Percentiles rank a stretch among this genome's conserved stretches.
Conservation (phyloP, 73 alveolate species). For the Blepharisma stoltei region DNA sequence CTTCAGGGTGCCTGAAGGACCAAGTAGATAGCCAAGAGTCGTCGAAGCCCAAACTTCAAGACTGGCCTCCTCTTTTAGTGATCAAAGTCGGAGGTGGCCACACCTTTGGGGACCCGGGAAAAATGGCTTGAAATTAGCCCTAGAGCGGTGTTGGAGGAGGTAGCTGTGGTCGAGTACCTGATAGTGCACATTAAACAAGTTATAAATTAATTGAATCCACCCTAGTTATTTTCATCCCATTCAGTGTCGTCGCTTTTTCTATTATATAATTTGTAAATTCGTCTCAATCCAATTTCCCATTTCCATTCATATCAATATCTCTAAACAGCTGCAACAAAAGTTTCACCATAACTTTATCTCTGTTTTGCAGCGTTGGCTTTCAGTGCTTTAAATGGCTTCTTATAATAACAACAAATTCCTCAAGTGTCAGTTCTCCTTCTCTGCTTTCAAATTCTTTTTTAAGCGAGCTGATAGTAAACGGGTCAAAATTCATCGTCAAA, state of each 20-base stretch:
- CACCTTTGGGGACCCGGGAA: too few relatives aligned
- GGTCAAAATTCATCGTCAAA: conserved; percentile 76
- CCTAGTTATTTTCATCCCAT: conserved; percentile 50
- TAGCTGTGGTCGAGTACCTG: too few relatives aligned
- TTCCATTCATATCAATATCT: conserved; percentile 74
- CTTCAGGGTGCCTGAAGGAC: too few relatives aligned
- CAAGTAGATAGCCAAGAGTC: too few relatives aligned
- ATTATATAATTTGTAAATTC: conserved; percentile 76
- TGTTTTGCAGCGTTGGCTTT: conserved; percentile 62
- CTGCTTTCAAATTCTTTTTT: conserved; percentile 62
- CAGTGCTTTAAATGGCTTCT: conserved; percentile 70
- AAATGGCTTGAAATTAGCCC: too few relatives aligned
- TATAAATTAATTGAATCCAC: conserved; percentile 70
- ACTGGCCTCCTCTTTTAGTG: too few relatives aligned
- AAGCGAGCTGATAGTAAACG: conserved; percentile 69
- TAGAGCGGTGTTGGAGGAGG: too few relatives aligned
- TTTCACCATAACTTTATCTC: conserved; percentile 60
- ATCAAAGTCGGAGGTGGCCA: too few relatives aligned
- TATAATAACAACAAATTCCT: conserved; percentile 59
- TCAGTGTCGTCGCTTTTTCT: conserved; percentile 70
- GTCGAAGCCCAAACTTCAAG: too few relatives aligned
- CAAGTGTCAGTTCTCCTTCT: conserved; percentile 46
- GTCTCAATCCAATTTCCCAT: conserved; percentile 75
- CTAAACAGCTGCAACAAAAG: conserved; percentile 41
- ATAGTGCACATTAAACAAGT: conserved; percentile 52